Conservation (phyloP, 106 monocot species). For the Dendrobium officinale region DNA sequence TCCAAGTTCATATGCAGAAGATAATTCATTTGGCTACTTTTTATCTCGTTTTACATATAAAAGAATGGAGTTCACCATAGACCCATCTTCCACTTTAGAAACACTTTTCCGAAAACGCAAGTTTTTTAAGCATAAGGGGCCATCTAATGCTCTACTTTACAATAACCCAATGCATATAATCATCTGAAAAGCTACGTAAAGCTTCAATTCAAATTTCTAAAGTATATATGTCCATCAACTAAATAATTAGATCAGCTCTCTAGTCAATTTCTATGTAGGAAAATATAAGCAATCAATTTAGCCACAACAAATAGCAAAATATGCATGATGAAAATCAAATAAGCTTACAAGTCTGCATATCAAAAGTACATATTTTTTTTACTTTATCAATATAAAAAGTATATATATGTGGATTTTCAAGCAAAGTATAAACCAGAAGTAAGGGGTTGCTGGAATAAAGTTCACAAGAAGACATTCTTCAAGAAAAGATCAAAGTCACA, state of each 20-base stretch:
- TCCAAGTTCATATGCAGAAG: too few species aligned
- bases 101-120: too few species aligned
- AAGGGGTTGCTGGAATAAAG: neutral
- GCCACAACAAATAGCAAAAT: neutral
- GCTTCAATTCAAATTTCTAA: too few species aligned
- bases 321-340: neutral
- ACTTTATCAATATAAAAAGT: neutral
- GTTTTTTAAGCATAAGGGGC: too few species aligned
- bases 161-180: too few species aligned
- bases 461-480: neutral
- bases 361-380: neutral
- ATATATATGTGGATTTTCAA: neutral
- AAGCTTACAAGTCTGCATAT: neutral
- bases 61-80: too few species aligned
- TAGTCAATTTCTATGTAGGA: neutral
- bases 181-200: too few species aligned
- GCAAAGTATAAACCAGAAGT: neutral
- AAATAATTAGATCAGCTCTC: neutral
- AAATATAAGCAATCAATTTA: neutral
- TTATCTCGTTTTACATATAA: too few species aligned
- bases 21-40: too few species aligned
- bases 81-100: too few species aligned
- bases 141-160: too few species aligned
- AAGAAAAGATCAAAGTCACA: neutral
- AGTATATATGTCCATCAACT: neutral